A percentile compares a stretch with the other conserved stretches of the same genome.
phyloP scores from a whole-genome alignment of 768 basidiomycete species.

The Chiua virens region DNA sequence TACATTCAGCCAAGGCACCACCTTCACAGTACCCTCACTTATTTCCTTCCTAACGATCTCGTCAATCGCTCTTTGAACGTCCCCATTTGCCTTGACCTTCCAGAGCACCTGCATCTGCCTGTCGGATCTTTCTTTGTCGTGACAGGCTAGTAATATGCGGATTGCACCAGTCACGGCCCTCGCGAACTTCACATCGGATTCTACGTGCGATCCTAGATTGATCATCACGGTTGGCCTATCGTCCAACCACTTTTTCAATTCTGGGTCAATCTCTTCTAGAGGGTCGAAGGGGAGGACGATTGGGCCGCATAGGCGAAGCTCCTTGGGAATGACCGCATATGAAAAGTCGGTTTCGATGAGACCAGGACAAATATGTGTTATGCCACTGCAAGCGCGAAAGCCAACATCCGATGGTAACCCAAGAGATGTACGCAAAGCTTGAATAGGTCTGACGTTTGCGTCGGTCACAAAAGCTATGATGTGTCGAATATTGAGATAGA shows the following conservation, averaged over 20 bases:
- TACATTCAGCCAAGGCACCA: constrained; percentile 11
- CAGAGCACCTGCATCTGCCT: constrained; percentile 10
- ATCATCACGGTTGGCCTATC: constrained; percentile 11
- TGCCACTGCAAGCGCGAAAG: neutral
- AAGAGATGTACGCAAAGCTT: neutral
- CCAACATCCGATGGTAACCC: neutral
- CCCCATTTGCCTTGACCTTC: neutral
- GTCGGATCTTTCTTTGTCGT: neutral
- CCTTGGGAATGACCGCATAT: constrained; percentile 2
- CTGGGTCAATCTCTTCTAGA: constrained; percentile 6
- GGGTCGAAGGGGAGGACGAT: constrained; percentile 5
- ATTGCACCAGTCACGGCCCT: constrained; percentile 6
- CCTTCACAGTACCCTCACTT: constrained; percentile 6
- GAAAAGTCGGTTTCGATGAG: constrained; percentile 2
- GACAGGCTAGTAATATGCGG: constrained; percentile 2
- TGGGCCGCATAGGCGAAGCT: constrained; percentile 7
- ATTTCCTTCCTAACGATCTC: constrained; percentile 2
- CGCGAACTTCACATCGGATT: neutral
- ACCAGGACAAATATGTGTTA: constrained; percentile 2
- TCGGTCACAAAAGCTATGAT: neutral
- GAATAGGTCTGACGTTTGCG: neutral
- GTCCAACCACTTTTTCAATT: constrained; percentile 6
- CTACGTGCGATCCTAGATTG: constrained; percentile 8
- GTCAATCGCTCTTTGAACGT: neutral
- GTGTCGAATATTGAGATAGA: constrained; percentile 4